These are phyloP conservation scores for Xylaria nigripes DNA, from an alignment of 495 filamentous ascomycete species.

Conservation along the genomic window DNA sequence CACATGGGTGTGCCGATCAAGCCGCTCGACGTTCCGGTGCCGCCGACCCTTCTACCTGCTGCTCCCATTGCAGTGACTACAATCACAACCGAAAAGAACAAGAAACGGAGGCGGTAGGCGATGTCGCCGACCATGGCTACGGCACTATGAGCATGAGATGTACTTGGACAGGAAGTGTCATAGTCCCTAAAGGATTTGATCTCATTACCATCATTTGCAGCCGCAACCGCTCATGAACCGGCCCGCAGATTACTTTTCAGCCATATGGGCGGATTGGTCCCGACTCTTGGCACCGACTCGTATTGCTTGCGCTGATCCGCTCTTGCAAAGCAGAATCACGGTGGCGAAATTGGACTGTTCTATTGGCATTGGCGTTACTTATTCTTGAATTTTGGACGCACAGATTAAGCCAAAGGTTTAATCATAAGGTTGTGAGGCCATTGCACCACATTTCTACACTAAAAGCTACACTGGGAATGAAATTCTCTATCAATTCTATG, in stretches of 20 bases:
- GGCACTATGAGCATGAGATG: background rate
- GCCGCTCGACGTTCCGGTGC: constrained; percentile 41
- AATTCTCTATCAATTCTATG: constrained; percentile 16
- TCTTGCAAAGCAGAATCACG: background rate
- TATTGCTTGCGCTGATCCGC: background rate
- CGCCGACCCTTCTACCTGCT: constrained; percentile 29
- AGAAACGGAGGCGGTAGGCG: constrained; percentile 43
- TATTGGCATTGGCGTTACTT: constrained; percentile 18
- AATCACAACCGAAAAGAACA: constrained; percentile 33
- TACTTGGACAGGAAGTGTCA: background rate
- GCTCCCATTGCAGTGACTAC: constrained; percentile 29
- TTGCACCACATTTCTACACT: constrained; percentile 20
- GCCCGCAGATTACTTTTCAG: background rate
- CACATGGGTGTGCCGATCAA: constrained; percentile 94
- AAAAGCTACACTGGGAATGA: constrained; percentile 15
- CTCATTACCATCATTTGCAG: background rate
- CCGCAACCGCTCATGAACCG: background rate
- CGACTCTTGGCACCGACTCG: background rate
- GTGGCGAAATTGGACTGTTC: constrained; percentile 7
- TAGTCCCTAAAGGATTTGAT: background rate
- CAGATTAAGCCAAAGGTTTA: constrained; percentile 22
- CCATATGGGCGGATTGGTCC: background rate
- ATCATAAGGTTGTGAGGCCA: constrained; percentile 19
- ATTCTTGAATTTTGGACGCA: constrained; percentile 20
- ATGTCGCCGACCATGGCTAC: constrained; percentile 6